Conservation (phyloP, 2,329 filamentous ascomycete genomes). For the Apiospora arundinis region DNA sequence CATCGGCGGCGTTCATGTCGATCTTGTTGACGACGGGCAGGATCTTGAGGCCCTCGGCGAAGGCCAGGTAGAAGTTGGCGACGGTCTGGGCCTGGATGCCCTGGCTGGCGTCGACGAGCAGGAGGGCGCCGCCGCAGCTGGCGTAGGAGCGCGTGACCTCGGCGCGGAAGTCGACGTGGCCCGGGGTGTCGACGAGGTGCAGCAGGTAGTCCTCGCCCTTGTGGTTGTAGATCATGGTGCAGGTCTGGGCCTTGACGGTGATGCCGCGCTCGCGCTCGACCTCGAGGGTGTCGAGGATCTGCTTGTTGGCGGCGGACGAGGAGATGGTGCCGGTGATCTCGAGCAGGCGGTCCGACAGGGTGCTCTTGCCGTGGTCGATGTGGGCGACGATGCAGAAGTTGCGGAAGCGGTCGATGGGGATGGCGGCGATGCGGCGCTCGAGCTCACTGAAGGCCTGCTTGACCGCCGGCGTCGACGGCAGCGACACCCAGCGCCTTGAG, state of each 20-base stretch:
- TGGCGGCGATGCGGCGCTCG: slow-evolving; percentile 70
- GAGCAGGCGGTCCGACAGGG: slow-evolving; percentile 87
- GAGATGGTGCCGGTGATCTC: slow-evolving; percentile 94
- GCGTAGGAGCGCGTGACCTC: slow-evolving; percentile 97
- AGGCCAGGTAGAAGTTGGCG: slow-evolving; percentile 97
- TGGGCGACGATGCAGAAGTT: slow-evolving; percentile 99
- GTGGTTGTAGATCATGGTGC: slow-evolving; percentile 94
- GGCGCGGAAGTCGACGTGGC: slow-evolving; percentile 96
- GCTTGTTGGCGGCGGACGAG: slow-evolving; percentile 82
- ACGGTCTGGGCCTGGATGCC: slow-evolving; percentile 98
- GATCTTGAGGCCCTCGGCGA: slow-evolving; percentile 84
- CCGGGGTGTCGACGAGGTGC: slow-evolving; percentile 94
- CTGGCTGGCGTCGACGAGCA: slow-evolving; percentile 95
- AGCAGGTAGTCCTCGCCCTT: slow-evolving; percentile 87
- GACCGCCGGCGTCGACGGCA: background rate
- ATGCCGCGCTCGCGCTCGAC: slow-evolving; percentile 96
- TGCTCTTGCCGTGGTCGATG: slow-evolving; percentile 98
- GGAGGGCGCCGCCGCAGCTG: slow-evolving; percentile 88
- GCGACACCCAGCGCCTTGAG: background rate
- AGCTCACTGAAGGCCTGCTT: slow-evolving; percentile 44
- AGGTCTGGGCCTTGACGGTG: slow-evolving; percentile 98
- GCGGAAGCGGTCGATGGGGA: slow-evolving; percentile 80
- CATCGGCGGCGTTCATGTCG: slow-evolving; percentile 87
- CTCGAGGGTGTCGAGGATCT: slow-evolving; percentile 95
- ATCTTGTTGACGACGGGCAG: slow-evolving; percentile 98